phyloP scores from a whole-genome alignment of 768 basidiomycete species.

The Clitopilus passeckerianus region DNA sequence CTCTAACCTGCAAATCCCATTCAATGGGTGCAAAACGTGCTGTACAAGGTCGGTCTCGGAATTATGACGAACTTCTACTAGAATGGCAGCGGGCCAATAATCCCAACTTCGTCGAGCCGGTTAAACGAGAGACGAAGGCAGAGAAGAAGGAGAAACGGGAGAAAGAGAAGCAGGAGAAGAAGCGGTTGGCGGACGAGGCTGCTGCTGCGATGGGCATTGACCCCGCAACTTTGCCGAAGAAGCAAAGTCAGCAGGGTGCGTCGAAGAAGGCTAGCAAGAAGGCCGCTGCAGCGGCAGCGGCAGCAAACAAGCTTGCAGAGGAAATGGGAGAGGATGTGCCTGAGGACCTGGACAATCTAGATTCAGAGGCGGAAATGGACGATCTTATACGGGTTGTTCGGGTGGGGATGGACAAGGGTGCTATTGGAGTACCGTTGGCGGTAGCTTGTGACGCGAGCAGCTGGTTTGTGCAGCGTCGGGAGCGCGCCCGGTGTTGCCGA shows the following conservation, averaged over 20 bases:
- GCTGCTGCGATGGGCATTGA: slow-evolving; percentile 58
- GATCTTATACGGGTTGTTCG: slow-evolving; percentile 61
- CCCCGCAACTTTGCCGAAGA: slow-evolving; percentile 37
- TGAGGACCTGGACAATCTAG: slow-evolving; percentile 74
- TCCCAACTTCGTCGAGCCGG: slow-evolving; percentile 84
- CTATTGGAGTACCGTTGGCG: slow-evolving; percentile 63
- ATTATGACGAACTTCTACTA: slow-evolving; percentile 81
- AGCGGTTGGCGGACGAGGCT: slow-evolving; percentile 63
- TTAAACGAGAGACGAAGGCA: slow-evolving; percentile 80
- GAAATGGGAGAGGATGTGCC: slow-evolving; percentile 50
- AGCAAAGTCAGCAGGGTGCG: slow-evolving; percentile 31
- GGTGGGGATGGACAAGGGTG: slow-evolving; percentile 48
- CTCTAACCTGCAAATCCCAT: slow-evolving; percentile 96
- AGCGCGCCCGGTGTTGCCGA: slow-evolving; percentile 56
- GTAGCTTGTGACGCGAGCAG: slow-evolving; percentile 68
- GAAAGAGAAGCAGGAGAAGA: slow-evolving; percentile 79
- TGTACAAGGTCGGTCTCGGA: slow-evolving; percentile 78
- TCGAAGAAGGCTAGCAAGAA: slow-evolving; percentile 67
- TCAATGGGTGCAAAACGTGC: slow-evolving; percentile 95
- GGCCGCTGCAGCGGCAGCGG: slow-evolving; percentile 45
- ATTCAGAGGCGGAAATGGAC: slow-evolving; percentile 84
- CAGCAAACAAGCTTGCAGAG: slow-evolving; percentile 43
- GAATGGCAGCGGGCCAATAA: slow-evolving; percentile 91
- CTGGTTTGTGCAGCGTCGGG: slow-evolving; percentile 79
- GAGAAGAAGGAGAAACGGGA: slow-evolving; percentile 86